Evolutionary conservation across 371 early-diverging fungal species (phyloP), one percentile per base, ranked within the genome.

Genomic region (Mortierella sp.): DNA sequence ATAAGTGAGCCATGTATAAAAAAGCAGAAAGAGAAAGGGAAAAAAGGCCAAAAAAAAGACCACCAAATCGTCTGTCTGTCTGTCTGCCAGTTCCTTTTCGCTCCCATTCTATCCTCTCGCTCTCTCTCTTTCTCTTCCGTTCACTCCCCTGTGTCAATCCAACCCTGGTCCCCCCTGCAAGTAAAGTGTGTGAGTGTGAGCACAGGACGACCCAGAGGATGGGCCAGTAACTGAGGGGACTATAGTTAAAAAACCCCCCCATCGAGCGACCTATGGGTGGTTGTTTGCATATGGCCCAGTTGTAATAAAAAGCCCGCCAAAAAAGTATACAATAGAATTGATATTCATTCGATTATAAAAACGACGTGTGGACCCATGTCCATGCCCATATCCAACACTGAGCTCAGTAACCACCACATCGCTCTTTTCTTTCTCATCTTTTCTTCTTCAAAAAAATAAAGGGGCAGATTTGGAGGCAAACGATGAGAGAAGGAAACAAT

Each of bases 221-320:
- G 34, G 8, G 31, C 19, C 53, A 52, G 29, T 29, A n/a, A n/a
- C n/a, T n/a, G 31, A 34, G 19, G 8, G 34, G 6, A 58, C 31
- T 31, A 19, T 19, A 34, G 19, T 13, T 13, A 65, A 44, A 45
- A 41, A 29, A 44, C n/a, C n/a, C n/a, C n/a, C n/a, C n/a, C n/a
- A n/a, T n/a, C n/a, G 58, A 58, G 58, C 58, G 9, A 9, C 22
- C 34, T 8, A 58, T 58, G 58, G n/a, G 58, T 58, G 37, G 41
- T 45, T 41, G 34, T 66, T 31, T 66, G 41, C 66, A 11, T 45
- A 29, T 45, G 22, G 11, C 10, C 66, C 53, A 11, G 37, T 34
- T 58, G 58, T 19, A 58, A 66, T 26, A 65, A 65, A 66, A 44
- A 40, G 41, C 66, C 66, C 66, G 45, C 44, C 45, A 44, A 64